Evolutionary conservation across 441 rosid species (phyloP).

Genomic region (Populus tomentosa): DNA sequence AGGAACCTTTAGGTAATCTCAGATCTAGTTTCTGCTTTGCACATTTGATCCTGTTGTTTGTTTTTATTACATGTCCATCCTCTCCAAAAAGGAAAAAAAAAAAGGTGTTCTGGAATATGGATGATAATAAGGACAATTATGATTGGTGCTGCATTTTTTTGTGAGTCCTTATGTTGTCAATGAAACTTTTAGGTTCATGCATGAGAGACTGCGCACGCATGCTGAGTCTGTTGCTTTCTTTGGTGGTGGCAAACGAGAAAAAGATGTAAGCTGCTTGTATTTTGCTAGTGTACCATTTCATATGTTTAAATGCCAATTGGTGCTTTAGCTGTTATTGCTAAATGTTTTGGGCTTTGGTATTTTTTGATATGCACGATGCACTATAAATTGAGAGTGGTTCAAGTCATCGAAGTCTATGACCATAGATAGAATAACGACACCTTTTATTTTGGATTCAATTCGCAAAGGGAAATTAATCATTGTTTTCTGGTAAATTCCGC

Average conservation of each 20-base stretch:
- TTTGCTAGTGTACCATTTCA: background rate
- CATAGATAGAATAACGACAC: background rate
- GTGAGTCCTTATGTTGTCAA: constrained; percentile 15
- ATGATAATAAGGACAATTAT: background rate
- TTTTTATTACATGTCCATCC: background rate
- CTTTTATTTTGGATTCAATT: background rate
- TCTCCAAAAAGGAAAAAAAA: background rate
- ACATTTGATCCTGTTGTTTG: background rate
- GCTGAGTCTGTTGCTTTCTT: constrained; percentile 99
- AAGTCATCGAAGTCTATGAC: background rate
- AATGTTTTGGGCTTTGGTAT: background rate
- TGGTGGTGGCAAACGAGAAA: constrained; percentile 99
- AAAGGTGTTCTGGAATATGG: background rate
- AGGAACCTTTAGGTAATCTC: constrained; percentile 88
- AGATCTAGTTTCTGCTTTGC: constrained; percentile 7
- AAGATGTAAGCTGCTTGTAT: constrained; percentile 65
- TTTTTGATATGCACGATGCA: background rate
- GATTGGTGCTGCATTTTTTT: constrained; percentile 8
- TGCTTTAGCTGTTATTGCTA: constrained; percentile 7
- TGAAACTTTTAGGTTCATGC: constrained; percentile 78
- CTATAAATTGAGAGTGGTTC: background rate
- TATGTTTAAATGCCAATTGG: constrained; percentile 8
- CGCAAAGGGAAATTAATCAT: background rate
- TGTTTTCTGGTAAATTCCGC: background rate
- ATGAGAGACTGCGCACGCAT: constrained; percentile 93